Evolutionary conservation across 257 asterid species (phyloP).

Genomic region (Solanum tarijense): DNA sequence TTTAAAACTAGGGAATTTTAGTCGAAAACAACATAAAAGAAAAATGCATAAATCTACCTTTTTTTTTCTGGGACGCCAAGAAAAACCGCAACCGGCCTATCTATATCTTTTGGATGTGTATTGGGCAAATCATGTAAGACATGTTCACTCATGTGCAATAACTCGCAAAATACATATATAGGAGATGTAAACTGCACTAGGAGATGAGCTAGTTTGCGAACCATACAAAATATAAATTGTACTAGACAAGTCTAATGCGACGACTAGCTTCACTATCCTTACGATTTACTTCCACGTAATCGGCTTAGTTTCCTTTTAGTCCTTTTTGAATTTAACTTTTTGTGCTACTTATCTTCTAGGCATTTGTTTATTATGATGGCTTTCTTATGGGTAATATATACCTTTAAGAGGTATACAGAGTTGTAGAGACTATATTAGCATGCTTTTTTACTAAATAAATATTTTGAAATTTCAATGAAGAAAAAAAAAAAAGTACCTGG

Average conservation of each 20-base stretch:
- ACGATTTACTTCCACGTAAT: not conserved
- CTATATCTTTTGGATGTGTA: no score
- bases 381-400: not conserved
- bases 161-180: accelerated
- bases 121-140: accelerated
- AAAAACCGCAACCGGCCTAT: no score
- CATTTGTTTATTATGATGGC: not conserved
- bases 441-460: not conserved
- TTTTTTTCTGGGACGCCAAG: not conserved
- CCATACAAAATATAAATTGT: accelerated
- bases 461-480: not conserved
- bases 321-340: not conserved
- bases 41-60: not conserved
- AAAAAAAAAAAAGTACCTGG: not conserved
- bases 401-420: not conserved
- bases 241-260: no score
- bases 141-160: accelerated
- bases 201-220: not conserved
- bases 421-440: not conserved
- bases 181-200: accelerated
- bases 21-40: not conserved
- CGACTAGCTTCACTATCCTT: no score
- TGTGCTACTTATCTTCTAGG: not conserved
- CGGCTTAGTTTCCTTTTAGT: not conserved
- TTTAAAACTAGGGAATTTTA: not conserved